A percentile compares a stretch with the other conserved stretches of the same genome.
These are phyloP conservation scores for Penicillium fimorum DNA, from an alignment of 495 filamentous ascomycete genomes.

Conservation along the genomic window DNA sequence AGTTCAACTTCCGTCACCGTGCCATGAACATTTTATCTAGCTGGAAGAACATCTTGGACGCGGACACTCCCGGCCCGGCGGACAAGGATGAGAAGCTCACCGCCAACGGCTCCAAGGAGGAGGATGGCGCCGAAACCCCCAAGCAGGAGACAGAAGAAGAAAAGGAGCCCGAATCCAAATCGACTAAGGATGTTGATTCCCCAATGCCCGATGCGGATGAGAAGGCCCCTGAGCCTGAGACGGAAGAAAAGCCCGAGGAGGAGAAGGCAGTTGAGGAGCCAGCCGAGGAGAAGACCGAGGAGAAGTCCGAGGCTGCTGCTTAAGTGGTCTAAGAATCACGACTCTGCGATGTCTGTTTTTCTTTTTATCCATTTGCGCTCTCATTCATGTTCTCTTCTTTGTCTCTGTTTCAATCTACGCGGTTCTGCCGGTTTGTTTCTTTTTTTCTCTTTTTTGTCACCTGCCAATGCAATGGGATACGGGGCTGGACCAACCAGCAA, in stretches of 20 bases:
- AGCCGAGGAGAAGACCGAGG: conserved; percentile 19
- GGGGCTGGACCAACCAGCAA: conserved; percentile 14
- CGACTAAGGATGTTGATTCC: conserved; percentile 43
- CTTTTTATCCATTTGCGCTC: conserved; percentile 9
- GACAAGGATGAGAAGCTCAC: conserved; percentile 46
- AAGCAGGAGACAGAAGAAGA: conserved; percentile 47
- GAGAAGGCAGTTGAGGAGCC: conserved; percentile 22
- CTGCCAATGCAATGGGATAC: conserved; percentile 14
- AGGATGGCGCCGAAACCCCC: conserved; percentile 39
- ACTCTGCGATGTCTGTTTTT: conserved; percentile 7
- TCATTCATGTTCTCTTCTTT: conserved; percentile 4
- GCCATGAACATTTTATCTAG: conserved; percentile 69
- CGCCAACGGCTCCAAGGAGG: conserved; percentile 54
- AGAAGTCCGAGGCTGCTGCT: conserved; percentile 23
- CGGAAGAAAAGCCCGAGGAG: conserved; percentile 11
- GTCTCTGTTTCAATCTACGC: conserved; percentile 5
- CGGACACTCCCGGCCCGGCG: conserved; percentile 42
- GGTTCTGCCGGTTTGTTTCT: conserved; percentile 1
- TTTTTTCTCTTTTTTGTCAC: conserved; percentile 6
- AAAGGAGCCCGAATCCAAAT: conserved; percentile 40
- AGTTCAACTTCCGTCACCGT: conserved; percentile 79
- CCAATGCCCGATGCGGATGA: conserved; percentile 37
- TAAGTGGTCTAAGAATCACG: conserved; percentile 10
- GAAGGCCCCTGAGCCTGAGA: conserved; percentile 13
- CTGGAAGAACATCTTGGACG: conserved; percentile 78